Evolutionary conservation across 2,329 filamentous ascomycete species (phyloP).

Genomic region (Diaporthe sp.): DNA sequence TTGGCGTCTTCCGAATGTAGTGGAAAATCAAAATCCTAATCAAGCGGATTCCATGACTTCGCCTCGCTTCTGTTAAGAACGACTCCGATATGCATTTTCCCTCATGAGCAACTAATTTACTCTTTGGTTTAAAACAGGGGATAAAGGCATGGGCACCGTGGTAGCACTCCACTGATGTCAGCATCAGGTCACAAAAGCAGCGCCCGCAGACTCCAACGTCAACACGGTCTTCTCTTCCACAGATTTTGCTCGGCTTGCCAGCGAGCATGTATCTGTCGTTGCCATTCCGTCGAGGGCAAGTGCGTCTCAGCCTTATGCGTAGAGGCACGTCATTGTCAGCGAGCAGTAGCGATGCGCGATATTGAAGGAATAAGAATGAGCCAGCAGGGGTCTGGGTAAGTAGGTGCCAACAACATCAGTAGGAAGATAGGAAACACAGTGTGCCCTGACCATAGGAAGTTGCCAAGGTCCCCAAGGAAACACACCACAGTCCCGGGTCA

Average conservation of each 20-base stretch:
- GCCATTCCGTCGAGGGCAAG: not conserved
- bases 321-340: not conserved
- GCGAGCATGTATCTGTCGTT: not conserved
- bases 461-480: not conserved
- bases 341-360: not conserved
- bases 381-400: not conserved
- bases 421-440: not conserved
- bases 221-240: not conserved
- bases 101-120: not conserved
- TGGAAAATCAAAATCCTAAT: not conserved
- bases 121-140: not conserved
- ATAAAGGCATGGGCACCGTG: not conserved
- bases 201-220: not conserved
- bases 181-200: not conserved
- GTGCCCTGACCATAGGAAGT: not conserved
- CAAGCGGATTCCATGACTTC: not conserved
- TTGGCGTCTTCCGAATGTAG: conserved; percentile 89
- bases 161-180: not conserved
- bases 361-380: not conserved
- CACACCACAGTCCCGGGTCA: not conserved
- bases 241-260: not conserved
- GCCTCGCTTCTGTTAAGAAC: not conserved
- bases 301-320: not conserved
- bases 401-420: not conserved
- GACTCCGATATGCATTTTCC: not conserved